Evolutionary conservation across 208 protist species (phyloP).

Genomic region (Crithidia brevicula): DNA sequence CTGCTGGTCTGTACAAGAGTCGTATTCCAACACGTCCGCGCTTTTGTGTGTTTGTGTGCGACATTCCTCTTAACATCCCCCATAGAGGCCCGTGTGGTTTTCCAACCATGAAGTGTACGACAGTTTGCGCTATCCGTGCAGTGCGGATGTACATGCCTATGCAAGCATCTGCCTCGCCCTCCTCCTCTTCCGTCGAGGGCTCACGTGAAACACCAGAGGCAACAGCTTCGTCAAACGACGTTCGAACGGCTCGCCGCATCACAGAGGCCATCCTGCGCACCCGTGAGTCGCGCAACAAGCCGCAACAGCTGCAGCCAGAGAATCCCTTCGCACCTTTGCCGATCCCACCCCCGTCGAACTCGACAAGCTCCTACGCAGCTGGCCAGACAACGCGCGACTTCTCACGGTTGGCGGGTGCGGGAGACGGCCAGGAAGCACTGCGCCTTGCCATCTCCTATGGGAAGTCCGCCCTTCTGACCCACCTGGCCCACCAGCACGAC

Average conservation of each 20-base stretch:
- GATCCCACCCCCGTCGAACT: not conserved
- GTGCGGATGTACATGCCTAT: slow-evolving; percentile 38
- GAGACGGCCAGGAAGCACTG: not conserved
- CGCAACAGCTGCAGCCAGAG: not conserved
- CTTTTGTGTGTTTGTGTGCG: too few relatives aligned
- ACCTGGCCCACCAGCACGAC: slow-evolving; percentile 39
- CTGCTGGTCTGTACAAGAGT: too few relatives aligned
- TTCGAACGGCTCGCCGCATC: slow-evolving; percentile 9
- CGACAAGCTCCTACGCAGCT: not conserved
- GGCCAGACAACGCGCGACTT: not conserved
- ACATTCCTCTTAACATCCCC: too few relatives aligned
- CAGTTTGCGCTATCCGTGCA: slow-evolving; percentile 12
- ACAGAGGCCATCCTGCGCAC: slow-evolving; percentile 22
- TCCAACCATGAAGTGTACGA: slow-evolving; percentile 7
- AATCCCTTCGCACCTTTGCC: not conserved
- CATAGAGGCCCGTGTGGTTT: too few relatives aligned
- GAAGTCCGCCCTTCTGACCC: slow-evolving; percentile 34
- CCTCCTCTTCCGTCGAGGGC: not conserved
- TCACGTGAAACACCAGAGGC: not conserved
- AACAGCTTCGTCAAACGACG: not conserved
- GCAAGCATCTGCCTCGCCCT: not conserved
- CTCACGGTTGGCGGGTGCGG: not conserved
- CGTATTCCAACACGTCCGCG: too few relatives aligned
- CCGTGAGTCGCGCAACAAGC: slow-evolving; percentile 2
- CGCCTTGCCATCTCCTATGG: slow-evolving; percentile 27